Evolutionary conservation across 768 basidiomycete genomes (phyloP), one percentile per base, ranked within the genome.

Genomic region (Mycena epipterygia): DNA sequence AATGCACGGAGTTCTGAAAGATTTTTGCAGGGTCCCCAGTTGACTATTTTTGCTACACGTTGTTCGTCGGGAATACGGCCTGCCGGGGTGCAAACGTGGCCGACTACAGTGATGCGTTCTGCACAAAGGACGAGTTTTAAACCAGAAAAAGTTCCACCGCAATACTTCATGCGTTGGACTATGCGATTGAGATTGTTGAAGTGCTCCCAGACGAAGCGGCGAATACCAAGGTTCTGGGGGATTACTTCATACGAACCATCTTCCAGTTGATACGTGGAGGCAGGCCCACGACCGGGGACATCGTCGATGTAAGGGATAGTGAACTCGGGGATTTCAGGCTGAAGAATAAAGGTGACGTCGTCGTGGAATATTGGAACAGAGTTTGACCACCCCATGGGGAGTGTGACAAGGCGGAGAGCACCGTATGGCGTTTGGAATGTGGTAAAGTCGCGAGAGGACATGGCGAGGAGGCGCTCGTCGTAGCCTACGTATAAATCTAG

Each of bases 191-290:
- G 56, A 41, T 78, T 75, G 3, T 76, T 25, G 3, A 80, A 70
- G 68, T 85, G 83, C 63, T 84, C 81, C 80, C 80, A 84, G 3
- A 83, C 67, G 52, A 81, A 83, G 2, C 74, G 67, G 0, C 79
- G 71, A 23, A 82, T 79, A 6, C 74, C 69, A 1, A 72, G 72
- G 58, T 82, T 82, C 19, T 72, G 71, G 11, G 77, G 68, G 17
- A 80, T 73, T 0, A 59, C 58, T 35, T 80, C 76, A 29, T 32
- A 60, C 0, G 41, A 29, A 3, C 58, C 58, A 23, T 53, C 62
- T 5, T 13, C 14, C 19, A 1, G 39, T 21, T 53, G 21, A 21
- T 64, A 64, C 12, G 12, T 30, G 0, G 61, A 63, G 16, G 49
- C 63, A 3, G 63, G 63, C 41, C 70, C 70, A 12, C 60, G 64